Base-by-base conservation (phyloP, 75 land plant genomes). In the Isoetes taiwanensis region DNA sequence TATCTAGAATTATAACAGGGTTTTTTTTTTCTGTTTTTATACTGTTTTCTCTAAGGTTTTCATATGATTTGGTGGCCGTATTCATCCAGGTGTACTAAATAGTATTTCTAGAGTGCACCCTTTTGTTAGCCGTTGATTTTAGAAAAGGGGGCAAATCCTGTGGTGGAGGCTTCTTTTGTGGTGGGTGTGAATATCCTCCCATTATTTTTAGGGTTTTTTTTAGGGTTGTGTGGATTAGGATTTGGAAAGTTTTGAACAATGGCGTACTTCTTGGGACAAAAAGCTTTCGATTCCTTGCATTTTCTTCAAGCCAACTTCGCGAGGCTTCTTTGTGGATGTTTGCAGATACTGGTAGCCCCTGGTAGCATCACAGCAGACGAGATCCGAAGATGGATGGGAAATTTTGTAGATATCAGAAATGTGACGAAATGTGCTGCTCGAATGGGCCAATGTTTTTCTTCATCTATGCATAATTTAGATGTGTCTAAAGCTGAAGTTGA, bases 261-360 rank as follows among this genome's bases (percentile, higher is more conserved):
- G 50, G 50, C n/a, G 16, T 46, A 8, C 6, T 6, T 16, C 16
- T 46, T 23, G 5, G n/a, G 8, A 23, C 25, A 6, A 46, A 46
- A 19, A n/a, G 25, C n/a, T 46, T 46, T 23, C 6, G 25, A 8
- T 46, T 46, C 23, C 50, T 46, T 5, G 50, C 50, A 6, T 46
- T 46, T 16, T 46, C 50, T 3, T 16, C 50, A 23, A 46, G 50
- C 50, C 50, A 46, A 23, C n/a, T 46, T 5, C 6, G 50, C 4
- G 50, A 46, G 50, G 4, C 6, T 46, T 46, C 50, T 16, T 8
- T 46, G 5, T 46, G 50, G 50, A 46, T 46, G 50, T 46, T 46
- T 46, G 6, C 50, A 4, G 50, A 46, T n/a, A 23, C n/a, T n/a
- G n/a, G n/a, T n/a, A 46, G 37, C 39, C 43, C 70, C 41, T n/a